Evolutionary conservation across 208 protist species (phyloP), one percentile per base, ranked within the genome.

Genomic region (Trichomonas vaginalis): DNA sequence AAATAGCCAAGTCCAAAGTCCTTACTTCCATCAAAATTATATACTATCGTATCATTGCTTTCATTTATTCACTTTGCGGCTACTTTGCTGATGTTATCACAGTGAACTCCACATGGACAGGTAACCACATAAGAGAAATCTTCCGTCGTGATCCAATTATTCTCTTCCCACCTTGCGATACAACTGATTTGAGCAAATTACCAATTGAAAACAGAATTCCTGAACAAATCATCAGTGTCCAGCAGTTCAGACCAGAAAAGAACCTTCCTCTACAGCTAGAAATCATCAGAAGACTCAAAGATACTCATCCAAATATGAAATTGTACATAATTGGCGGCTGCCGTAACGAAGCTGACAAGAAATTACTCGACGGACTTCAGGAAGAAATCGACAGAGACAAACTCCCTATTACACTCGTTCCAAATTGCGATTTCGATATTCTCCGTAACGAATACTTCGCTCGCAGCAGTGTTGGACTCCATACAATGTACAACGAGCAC

Each of bases 401-500:
- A 32, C n/a, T 95, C 3, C 17, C 9, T 21, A 17, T 92, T 86
- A 42, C 46, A 21, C 23, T 96, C 37, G 32, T 42, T 37, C 23
- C 61, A 23, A 96, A 96, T 87, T 61, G 96, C 9, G 49, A 79
- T 46, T 96, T 47, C 45, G 32, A 88, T 32, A 40, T 96, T 15
- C 70, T 97, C 9, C 95, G 96, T 35, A 46, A 40, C 45, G 45
- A 86, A 80, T 96, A 56, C n/a, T 92, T 96, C 12, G 1, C 32
- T 14, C 37, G 21, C 27, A 45, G 96, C 8, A 23, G 39, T 95
- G 97, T 99, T 45, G 99, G 99, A 12, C 96, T 99, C 15, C 99
- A 99, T 97, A 99, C 98, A 14, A 99, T 99, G 99, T 97, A 97
- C 95, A 98, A 99, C 95, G 99, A 99, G 96, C 99, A 99, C 97